Conservation (phyloP, 352 stramenopile species). For the Globisporangium cylindrosporum region DNA sequence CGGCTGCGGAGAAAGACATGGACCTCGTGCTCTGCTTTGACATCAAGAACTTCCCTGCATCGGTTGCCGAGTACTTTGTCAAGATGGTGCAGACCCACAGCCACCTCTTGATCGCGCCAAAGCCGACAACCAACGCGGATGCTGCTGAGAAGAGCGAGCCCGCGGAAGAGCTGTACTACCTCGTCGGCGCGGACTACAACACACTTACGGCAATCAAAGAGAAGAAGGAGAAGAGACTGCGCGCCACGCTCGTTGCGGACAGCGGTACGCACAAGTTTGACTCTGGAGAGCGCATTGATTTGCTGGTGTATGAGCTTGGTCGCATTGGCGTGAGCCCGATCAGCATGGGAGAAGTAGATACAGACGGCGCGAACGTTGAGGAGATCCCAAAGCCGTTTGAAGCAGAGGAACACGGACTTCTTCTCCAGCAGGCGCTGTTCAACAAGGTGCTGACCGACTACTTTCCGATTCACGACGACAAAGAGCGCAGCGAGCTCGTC, state of each 20-base stretch:
- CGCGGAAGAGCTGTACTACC: constrained; percentile 36
- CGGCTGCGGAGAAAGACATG: constrained; percentile 54
- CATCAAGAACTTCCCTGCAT: constrained; percentile 44
- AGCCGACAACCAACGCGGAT: constrained; percentile 30
- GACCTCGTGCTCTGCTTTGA: constrained; percentile 77
- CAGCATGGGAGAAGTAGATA: constrained; percentile 4
- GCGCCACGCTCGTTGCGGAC: constrained; percentile 44
- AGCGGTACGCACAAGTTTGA: constrained; percentile 42
- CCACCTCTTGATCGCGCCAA: constrained; percentile 46
- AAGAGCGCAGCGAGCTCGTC: constrained; percentile 60
- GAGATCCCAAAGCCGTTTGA: constrained; percentile 57
- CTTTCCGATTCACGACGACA: constrained; percentile 75
- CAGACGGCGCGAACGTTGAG: constrained; percentile 3
- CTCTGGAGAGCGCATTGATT: constrained; percentile 73
- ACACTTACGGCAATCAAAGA: constrained; percentile 62
- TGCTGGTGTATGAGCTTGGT: constrained; percentile 70
- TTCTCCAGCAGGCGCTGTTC: constrained; percentile 72
- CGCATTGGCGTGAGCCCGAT: constrained; percentile 43
- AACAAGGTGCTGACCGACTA: constrained; percentile 61
- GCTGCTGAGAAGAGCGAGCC: constrained; percentile 23
- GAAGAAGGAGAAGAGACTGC: constrained; percentile 45
- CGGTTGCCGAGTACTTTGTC: constrained; percentile 66
- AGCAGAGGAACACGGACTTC: constrained; percentile 56
- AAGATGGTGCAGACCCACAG: constrained; percentile 63
- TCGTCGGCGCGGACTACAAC: constrained; percentile 48